Evolutionary conservation across 257 asterid genomes (phyloP), one percentile per base, ranked within the genome.

Genomic region (Misopates orontium): DNA sequence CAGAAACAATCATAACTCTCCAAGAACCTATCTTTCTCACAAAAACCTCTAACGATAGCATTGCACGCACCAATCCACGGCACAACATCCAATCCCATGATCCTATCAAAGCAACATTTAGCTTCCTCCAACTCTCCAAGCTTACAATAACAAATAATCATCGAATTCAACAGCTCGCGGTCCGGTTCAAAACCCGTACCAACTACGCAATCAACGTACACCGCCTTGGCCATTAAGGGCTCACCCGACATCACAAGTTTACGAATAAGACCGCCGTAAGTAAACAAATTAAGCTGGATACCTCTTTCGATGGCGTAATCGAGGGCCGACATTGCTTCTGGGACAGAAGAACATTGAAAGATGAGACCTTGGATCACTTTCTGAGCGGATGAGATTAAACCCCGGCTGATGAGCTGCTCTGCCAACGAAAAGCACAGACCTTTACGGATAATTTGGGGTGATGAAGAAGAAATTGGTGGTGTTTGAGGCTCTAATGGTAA

Each of bases 71-170:
- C 79, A 60, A 71, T 56, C 48, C 81, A 41, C 23, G 85, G 87
- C 24, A 40, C 21, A 16, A 52, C 31, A 47, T 64, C 61, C 81
- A 58, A 70, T 32, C 63, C 56, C 52, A 82, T 17, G 13, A 84
- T 53, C 73, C 53, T 72, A 60, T 84, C 79, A 52, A 85, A 78
- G 25, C 69, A 69, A 42, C 60, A 76, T 51, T 80, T 82, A 1
- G 91, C 91, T 63, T 80, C 87, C 8, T 82, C 86, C 63, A 80
- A 60, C 54, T 75, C 75, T 45, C 85, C 84, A n/a, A 86, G 77
- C 59, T 78, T 81, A 71, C 81, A 79, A 56, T 77, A 80, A 70
- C 88, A 82, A 69, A 82, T 64, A 64, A 78, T 73, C 84, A 84
- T 79, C 2, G 90, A 73, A 79, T 84, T 80, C 73, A 86, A 69